Evolutionary conservation across 2,329 filamentous ascomycete species (phyloP), one percentile per base, ranked within the genome.

Genomic region (Talaromyces sp.): DNA sequence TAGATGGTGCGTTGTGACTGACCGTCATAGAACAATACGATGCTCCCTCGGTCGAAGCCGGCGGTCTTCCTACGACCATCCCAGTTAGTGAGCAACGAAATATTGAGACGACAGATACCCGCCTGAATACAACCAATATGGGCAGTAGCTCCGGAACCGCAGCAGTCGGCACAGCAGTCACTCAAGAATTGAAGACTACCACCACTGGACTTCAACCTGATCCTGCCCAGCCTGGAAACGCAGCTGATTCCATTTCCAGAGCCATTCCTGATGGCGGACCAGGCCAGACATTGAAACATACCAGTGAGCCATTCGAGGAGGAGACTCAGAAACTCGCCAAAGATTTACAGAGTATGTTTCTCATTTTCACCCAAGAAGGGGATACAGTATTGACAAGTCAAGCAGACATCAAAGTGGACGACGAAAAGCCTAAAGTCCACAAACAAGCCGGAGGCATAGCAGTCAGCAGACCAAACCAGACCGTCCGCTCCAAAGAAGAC

Each of bases 291-390:
- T 19, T 66, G 35, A 61, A 63, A 11, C 52, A 66, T 43, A 66
- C 64, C 5, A 57, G 39, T 43, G 37, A 60, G 39, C 56, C 61
- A 9, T 61, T 66, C 19, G 45, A 66, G 39, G 45, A 66, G 13
- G 61, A 66, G 56, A 49, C 43, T 31, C 52, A 66, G 33, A 63
- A 63, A 27, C 56, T 63, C 31, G 64, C 56, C 43, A 52, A 57
- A 35, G 64, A 63, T 31, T 17, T 63, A 45, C 25, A 66, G 15
- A 41, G 58, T 47, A 47, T 27, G n/a, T 43, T n/a, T 25, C 3
- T 15, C 17, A 6, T 25, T 49, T 6, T 10, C 17, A 2, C 25
- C 33, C 2, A 2, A 5, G 11, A 37, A 25, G 2, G 25, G 5
- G 1, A 22, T 1, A 2, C 5, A 35, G 10, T 56, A 37, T 56